Base-by-base conservation (phyloP, 495 filamentous ascomycete species). In the Aspergillus sparsus region DNA sequence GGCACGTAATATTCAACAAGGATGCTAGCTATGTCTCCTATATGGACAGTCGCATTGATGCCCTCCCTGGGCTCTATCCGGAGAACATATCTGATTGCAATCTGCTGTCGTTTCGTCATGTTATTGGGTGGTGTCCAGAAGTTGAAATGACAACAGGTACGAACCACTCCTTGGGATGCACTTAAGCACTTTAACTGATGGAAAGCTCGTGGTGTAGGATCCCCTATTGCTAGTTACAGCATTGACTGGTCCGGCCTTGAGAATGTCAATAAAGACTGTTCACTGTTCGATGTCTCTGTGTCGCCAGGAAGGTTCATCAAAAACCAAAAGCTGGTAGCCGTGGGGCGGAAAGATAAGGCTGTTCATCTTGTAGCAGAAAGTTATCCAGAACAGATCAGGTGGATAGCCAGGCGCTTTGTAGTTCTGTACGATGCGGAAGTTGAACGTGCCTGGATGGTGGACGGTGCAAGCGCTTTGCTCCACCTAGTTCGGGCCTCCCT, bases 41-140 rank as follows among this genome's bases (percentile, higher is more conserved):
- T 33, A n/a, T 53, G 13, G 49, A 53, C n/a, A 27, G 31, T 53
- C 49, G 49, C 15, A 27, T 53, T 33, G 31, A 53, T 53, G 18
- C 27, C 9, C 8, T 53, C 12, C 12, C 12, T 6, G n/a, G 34
- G 5, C 1, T 35, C 34, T 7, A 34, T 33, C 4, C 49, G 9
- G 32, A n/a, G n/a, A 13, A n/a, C 2, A 34, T 36, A 1, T 53
- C 31, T 7, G 31, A 35, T n/a, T 33, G 49, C 1, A 15, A 33
- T n/a, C 49, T 53, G 3, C 12, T 35, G 34, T 27, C 12, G 34
- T 11, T 27, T 27, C 49, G 49, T 15, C 49, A 53, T 53, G n/a
- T 53, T 36, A 36, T 53, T 16, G 49, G 49, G 15, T 53, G 49
- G 49, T 53, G 31, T n/a, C 7, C 49, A 7, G 15, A 34, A n/a